Evolutionary conservation across 176 grass and related monocot genomes (phyloP).

Genomic region (Cymbopogon citratus): DNA sequence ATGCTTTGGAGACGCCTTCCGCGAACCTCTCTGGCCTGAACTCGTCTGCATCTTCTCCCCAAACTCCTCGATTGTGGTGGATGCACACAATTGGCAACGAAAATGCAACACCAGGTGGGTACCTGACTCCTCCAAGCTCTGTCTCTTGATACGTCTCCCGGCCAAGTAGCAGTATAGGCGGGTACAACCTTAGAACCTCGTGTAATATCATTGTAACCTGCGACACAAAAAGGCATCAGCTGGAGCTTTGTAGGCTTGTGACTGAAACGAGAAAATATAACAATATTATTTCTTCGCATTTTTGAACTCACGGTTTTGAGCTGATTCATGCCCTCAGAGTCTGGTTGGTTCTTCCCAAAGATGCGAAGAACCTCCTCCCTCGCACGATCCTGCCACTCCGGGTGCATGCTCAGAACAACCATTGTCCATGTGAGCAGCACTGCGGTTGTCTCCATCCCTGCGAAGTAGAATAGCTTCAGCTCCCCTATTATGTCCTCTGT

Average conservation of each 20-base stretch:
- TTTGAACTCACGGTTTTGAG: slow-evolving; percentile 51
- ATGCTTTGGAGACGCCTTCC: slow-evolving; percentile 56
- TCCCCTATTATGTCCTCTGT: slow-evolving; percentile 54
- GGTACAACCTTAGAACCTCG: slow-evolving; percentile 69
- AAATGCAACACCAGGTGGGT: slow-evolving; percentile 41
- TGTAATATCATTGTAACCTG: slow-evolving; percentile 73
- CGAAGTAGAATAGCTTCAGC: slow-evolving; percentile 78
- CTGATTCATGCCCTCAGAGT: slow-evolving; percentile 38
- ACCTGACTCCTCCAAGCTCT: slow-evolving; percentile 49
- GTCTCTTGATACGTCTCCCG: slow-evolving; percentile 32
- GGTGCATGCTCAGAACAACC: slow-evolving; percentile 54
- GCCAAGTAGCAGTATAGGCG: slow-evolving; percentile 22
- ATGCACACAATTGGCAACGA: slow-evolving; percentile 20
- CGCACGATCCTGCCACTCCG: slow-evolving; percentile 47
- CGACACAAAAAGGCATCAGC: neutral
- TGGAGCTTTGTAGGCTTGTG: neutral
- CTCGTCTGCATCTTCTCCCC: slow-evolving; percentile 47
- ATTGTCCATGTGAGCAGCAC: slow-evolving; percentile 61
- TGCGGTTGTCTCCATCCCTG: slow-evolving; percentile 59
- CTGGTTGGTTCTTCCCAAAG: slow-evolving; percentile 34
- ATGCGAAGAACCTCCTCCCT: slow-evolving; percentile 44
- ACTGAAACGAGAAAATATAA: neutral
- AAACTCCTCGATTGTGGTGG: slow-evolving; percentile 56
- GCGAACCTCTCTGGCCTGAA: slow-evolving; percentile 65
- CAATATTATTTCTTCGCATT: neutral